Evolutionary conservation across 768 basidiomycete genomes (phyloP).

Genomic region (Dentipellis fragilis): DNA sequence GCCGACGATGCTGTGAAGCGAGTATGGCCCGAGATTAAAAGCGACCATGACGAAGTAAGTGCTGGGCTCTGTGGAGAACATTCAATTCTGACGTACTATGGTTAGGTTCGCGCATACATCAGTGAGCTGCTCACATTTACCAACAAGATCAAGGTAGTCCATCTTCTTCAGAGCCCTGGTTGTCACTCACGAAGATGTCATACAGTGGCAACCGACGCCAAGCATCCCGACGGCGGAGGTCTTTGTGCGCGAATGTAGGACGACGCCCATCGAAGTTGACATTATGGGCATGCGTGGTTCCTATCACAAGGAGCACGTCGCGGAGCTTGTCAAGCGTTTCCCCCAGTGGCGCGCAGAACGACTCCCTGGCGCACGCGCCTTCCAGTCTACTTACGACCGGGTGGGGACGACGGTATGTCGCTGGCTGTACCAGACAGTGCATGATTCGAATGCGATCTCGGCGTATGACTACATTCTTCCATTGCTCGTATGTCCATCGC

Average conservation of each 20-base stretch:
- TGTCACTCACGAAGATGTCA: neutral
- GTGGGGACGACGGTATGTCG: conserved; percentile 61
- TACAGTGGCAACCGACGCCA: conserved; percentile 54
- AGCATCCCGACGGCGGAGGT: conserved; percentile 50
- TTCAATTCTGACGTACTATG: neutral
- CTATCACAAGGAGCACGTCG: conserved; percentile 50
- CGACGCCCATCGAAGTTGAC: conserved; percentile 45
- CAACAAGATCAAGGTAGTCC: conserved; percentile 55
- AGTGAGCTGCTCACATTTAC: conserved; percentile 66
- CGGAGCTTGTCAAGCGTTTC: conserved; percentile 53
- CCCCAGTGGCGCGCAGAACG: conserved; percentile 63
- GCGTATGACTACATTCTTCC: conserved; percentile 77
- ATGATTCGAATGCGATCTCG: conserved; percentile 68
- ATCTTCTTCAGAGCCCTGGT: conserved; percentile 2
- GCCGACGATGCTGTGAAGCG: conserved; percentile 52
- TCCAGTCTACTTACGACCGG: conserved; percentile 82
- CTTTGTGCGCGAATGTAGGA: conserved; percentile 60
- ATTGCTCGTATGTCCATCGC: conserved; percentile 46
- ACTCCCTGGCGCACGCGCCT: conserved; percentile 64
- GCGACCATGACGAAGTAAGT: conserved; percentile 72
- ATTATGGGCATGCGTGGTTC: conserved; percentile 65
- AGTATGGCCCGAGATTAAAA: conserved; percentile 61
- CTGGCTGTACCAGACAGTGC: conserved; percentile 67
- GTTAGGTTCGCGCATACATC: conserved; percentile 63
- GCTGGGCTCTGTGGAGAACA: neutral